A percentile compares a stretch with the other conserved stretches of the same genome.
These are phyloP conservation scores for Alloascoidea africana DNA, from an alignment of 805 yeast genomes.

Conservation along the genomic window DNA sequence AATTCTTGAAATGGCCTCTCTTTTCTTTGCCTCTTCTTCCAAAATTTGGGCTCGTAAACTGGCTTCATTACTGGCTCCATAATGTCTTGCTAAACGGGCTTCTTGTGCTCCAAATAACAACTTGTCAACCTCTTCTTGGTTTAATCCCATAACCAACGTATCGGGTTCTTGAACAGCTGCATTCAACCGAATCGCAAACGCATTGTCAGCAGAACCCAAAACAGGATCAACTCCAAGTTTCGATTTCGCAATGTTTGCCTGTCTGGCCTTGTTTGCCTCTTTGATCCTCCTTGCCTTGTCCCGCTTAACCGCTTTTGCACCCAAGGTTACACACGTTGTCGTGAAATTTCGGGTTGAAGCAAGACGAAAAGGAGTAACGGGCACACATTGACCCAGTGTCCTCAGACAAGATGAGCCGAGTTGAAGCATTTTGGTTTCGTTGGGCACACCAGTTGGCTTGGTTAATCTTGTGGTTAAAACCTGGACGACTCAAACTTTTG, in stretches of 20 bases:
- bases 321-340: neutral
- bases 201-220: constrained; percentile 50
- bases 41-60: constrained; percentile 12
- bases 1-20: constrained; percentile 56
- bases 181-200: constrained; percentile 52
- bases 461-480: too few relatives aligned
- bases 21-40: constrained; percentile 38
- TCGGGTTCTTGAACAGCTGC: constrained; percentile 54
- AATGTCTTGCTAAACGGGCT: constrained; percentile 28
- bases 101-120: constrained; percentile 66
- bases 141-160: constrained; percentile 44
- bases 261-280: neutral
- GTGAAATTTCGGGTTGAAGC: neutral
- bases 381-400: too few relatives aligned
- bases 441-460: too few relatives aligned
- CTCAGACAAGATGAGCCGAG: too few relatives aligned
- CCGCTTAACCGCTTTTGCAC: neutral
- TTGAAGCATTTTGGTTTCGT: too few relatives aligned
- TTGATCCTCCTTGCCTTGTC: constrained; percentile 1
- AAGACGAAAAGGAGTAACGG: too few relatives aligned
- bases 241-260: neutral
- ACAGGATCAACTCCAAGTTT: constrained; percentile 61
- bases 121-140: constrained; percentile 54
- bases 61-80: constrained; percentile 10
- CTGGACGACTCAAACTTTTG: too few relatives aligned